Percentiles rank a stretch among this genome's conserved stretches.
Evolutionary conservation across 257 asterid genomes (phyloP).

Genomic region (Eustoma russellianum): DNA sequence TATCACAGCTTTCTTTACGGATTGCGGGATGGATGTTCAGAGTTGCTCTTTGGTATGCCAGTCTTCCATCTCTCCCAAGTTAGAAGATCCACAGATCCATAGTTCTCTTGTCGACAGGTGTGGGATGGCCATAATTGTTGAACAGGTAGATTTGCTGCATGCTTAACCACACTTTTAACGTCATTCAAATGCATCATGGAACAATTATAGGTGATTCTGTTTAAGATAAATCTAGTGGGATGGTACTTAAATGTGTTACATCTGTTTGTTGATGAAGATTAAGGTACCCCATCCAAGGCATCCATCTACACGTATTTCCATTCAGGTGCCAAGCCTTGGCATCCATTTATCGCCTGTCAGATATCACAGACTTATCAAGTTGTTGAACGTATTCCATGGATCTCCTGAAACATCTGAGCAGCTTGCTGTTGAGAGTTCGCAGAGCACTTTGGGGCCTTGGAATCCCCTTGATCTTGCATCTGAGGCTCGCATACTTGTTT

Average conservation of each 20-base stretch:
- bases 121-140: slow-evolving; percentile 86
- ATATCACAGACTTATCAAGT: slow-evolving; percentile 62
- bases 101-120: slow-evolving; percentile 83
- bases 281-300: slow-evolving; percentile 77
- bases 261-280: slow-evolving; percentile 41
- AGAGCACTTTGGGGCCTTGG: slow-evolving; percentile 69
- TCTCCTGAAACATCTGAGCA: slow-evolving; percentile 52
- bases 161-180: slow-evolving; percentile 3
- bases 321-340: slow-evolving; percentile 90
- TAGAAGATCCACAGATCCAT: slow-evolving; percentile 44
- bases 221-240: background rate
- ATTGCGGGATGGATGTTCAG: slow-evolving; percentile 41
- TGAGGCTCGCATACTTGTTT: slow-evolving; percentile 80
- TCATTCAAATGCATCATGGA: background rate
- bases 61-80: slow-evolving; percentile 39
- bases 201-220: slow-evolving; percentile 2
- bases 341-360: slow-evolving; percentile 93
- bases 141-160: slow-evolving; percentile 52
- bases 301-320: slow-evolving; percentile 77
- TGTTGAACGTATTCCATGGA: slow-evolving; percentile 51
- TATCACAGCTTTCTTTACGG: slow-evolving; percentile 85
- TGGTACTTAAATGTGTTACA: slow-evolving; percentile 5
- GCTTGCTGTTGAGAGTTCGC: slow-evolving; percentile 35
- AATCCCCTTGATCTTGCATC: slow-evolving; percentile 76
- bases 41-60: slow-evolving; percentile 44